Evolutionary conservation across 2,329 filamentous ascomycete genomes (phyloP).

Genomic region (Beauveria rudraprayagi): DNA sequence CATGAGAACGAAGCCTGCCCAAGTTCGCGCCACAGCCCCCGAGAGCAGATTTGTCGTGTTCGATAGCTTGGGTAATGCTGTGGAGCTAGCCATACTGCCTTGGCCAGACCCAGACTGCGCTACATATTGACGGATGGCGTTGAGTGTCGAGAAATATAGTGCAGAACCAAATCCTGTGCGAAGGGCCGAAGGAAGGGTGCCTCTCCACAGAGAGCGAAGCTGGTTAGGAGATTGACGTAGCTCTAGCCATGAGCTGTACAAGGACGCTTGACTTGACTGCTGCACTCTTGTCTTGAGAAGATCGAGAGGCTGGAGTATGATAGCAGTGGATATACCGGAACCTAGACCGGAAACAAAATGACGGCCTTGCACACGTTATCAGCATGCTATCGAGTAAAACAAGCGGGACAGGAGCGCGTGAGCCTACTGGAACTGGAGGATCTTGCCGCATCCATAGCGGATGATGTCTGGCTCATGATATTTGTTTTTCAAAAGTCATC

Average conservation of each 20-base stretch:
- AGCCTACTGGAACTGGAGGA: constrained; percentile 7
- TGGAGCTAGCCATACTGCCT: constrained; percentile 40
- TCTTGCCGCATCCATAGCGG: not conserved
- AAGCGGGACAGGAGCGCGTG: not conserved
- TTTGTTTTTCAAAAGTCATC: not conserved
- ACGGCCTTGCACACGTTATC: constrained; percentile 44
- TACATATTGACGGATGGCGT: constrained; percentile 62
- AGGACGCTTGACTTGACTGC: constrained; percentile 66
- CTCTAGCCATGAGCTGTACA: constrained; percentile 33
- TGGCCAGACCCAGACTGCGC: constrained; percentile 16
- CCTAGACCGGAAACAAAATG: constrained; percentile 85
- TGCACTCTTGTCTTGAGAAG: constrained; percentile 95
- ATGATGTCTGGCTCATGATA: not conserved
- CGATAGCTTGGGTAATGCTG: constrained; percentile 71
- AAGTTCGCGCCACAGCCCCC: constrained; percentile 74
- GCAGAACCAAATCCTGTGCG: constrained; percentile 89
- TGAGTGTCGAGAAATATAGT: constrained; percentile 87
- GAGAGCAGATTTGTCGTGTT: constrained; percentile 80
- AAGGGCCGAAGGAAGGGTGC: constrained; percentile 84
- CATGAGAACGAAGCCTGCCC: constrained; percentile 88
- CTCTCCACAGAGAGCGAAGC: constrained; percentile 77
- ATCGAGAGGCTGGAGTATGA: constrained; percentile 89
- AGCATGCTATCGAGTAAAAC: not conserved
- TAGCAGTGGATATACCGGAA: constrained; percentile 80
- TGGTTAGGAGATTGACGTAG: constrained; percentile 49